These are phyloP conservation scores for Tetrahymena malaccensis DNA, from an alignment of 73 alveolate genomes.

Conservation along the genomic window DNA sequence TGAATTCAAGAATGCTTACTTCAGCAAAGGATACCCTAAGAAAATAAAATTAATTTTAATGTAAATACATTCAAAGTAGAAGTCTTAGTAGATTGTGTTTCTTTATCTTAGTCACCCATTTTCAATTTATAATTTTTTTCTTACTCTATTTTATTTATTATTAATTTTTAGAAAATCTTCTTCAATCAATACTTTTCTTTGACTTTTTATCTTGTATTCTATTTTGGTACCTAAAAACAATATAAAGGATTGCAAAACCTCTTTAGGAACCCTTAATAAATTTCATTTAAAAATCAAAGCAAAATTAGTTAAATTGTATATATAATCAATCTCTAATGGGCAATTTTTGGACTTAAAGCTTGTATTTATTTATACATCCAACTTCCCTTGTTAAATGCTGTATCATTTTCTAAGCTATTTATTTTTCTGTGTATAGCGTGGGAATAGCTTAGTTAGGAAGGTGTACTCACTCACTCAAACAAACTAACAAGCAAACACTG, in stretches of 20 bases:
- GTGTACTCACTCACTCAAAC: too few relatives aligned
- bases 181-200: not conserved
- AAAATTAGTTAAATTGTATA: too few relatives aligned
- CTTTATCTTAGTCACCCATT: not conserved
- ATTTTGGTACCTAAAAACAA: not conserved
- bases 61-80: not conserved
- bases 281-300: not conserved
- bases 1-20: not conserved
- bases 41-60: not conserved
- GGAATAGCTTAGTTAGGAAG: not conserved
- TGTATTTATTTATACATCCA: not conserved
- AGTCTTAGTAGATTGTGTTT: not conserved
- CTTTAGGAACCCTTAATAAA: not conserved
- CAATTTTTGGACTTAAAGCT: not conserved
- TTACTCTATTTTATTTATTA: not conserved
- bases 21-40: not conserved
- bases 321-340: not conserved
- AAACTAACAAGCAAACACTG: not conserved
- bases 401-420: not conserved
- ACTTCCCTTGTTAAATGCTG: not conserved
- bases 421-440: not conserved
- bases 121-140: not conserved
- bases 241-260: not conserved
- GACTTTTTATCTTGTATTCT: not conserved
- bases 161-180: not conserved